Conservation (phyloP, 1,284 basidiomycete species). For the Ceratobasidium theobromae region DNA sequence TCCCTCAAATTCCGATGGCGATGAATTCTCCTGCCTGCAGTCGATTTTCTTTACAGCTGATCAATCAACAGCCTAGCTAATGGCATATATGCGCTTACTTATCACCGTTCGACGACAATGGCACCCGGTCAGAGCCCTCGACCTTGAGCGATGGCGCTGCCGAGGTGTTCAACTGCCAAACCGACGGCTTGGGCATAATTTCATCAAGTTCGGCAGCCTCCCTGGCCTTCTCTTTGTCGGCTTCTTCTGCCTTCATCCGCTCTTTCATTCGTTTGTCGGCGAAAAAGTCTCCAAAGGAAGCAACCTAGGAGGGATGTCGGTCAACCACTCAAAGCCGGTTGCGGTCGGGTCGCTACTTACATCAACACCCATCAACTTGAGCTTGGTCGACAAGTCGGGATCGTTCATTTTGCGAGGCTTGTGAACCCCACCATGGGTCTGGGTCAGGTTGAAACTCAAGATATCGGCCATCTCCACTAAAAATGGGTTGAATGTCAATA, state of each 20-base stretch:
- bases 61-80: not conserved
- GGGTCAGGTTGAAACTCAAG: conserved; percentile 71
- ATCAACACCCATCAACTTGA: conserved; percentile 75
- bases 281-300: conserved; percentile 76
- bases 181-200: conserved; percentile 15
- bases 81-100: conserved; percentile 6
- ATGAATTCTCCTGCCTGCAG: not conserved
- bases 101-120: not conserved
- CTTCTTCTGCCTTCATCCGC: conserved; percentile 32
- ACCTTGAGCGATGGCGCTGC: not conserved
- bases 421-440: conserved; percentile 51
- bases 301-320: conserved; percentile 49
- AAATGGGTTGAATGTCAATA: conserved; percentile 43
- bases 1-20: conserved; percentile 39
- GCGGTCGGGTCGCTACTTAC: conserved; percentile 43
- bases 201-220: not conserved
- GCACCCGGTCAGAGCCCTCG: not conserved
- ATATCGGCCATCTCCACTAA: conserved; percentile 74
- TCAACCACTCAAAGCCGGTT: not conserved
- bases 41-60: not conserved
- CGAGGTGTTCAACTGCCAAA: conserved; percentile 35
- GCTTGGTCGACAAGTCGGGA: conserved; percentile 63
- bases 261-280: conserved; percentile 54
- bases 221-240: not conserved
- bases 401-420: conserved; percentile 58